Percentiles rank a stretch among this genome's conserved stretches.
These are phyloP conservation scores for Mycosphaerella sp. DNA, from an alignment of 2,329 filamentous ascomycete species.

Conservation along the genomic window DNA sequence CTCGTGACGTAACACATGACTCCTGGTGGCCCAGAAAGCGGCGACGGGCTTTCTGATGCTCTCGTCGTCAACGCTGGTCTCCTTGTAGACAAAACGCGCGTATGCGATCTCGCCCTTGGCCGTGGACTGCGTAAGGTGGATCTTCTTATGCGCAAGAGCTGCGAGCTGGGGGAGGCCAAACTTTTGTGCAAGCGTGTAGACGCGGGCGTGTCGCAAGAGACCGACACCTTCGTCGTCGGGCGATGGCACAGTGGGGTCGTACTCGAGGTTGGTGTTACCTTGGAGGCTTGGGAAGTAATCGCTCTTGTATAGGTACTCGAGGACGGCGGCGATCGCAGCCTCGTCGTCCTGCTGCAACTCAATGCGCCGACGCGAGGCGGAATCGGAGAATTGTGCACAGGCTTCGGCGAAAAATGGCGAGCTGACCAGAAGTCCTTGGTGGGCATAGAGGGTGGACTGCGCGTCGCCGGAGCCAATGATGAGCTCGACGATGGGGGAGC, in stretches of 20 bases:
- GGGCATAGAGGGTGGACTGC: slow-evolving; percentile 64
- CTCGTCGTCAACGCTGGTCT: slow-evolving; percentile 62
- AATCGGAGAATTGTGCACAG: slow-evolving; percentile 56
- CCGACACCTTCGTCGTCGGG: slow-evolving; percentile 75
- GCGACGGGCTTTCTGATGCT: slow-evolving; percentile 76
- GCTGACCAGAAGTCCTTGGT: slow-evolving; percentile 67
- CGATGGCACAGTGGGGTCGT: slow-evolving; percentile 57
- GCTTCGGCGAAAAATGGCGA: slow-evolving; percentile 68
- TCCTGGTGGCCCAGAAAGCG: slow-evolving; percentile 81
- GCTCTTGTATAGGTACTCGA: slow-evolving; percentile 77
- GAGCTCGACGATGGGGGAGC: slow-evolving; percentile 45
- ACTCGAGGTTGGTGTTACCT: slow-evolving; percentile 59
- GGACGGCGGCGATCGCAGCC: slow-evolving; percentile 69
- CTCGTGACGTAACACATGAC: slow-evolving; percentile 75
- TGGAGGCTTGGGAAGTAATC: slow-evolving; percentile 73
- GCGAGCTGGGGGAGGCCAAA: slow-evolving; percentile 62
- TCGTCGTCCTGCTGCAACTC: slow-evolving; percentile 62
- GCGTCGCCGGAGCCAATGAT: slow-evolving; percentile 47
- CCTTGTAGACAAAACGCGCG: slow-evolving; percentile 80
- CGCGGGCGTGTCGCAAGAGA: slow-evolving; percentile 78
- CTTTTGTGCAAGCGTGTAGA: slow-evolving; percentile 83
- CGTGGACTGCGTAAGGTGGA: slow-evolving; percentile 82
- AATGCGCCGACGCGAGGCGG: slow-evolving; percentile 56
- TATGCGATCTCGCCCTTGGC: slow-evolving; percentile 88
- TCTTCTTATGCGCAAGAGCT: slow-evolving; percentile 76